Conservation (phyloP, 306 rosid species). For the Hylodesmum podocarpum region DNA sequence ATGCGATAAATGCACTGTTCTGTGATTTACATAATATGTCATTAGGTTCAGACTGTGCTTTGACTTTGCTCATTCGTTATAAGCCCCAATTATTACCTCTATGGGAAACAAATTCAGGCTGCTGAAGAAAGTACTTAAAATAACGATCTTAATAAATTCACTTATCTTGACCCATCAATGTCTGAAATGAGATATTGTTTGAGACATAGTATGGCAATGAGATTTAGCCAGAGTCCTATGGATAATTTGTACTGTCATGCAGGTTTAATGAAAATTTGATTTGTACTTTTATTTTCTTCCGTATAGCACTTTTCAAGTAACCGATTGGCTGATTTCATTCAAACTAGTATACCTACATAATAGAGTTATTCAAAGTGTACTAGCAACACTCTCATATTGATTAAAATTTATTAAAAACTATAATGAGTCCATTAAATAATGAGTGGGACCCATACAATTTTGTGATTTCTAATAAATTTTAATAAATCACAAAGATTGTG, state of each 20-base stretch:
- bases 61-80: slow-evolving; percentile 16
- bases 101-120: slow-evolving; percentile 16
- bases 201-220: not conserved
- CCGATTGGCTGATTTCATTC: not conserved
- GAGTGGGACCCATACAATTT: not conserved
- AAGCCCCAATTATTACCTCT: slow-evolving; percentile 15
- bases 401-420: no score
- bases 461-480: not conserved
- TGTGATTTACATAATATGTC: not conserved
- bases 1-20: not conserved
- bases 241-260: slow-evolving; percentile 11
- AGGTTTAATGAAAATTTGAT: slow-evolving; percentile 16
- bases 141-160: not conserved
- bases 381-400: not conserved
- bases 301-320: slow-evolving; percentile 11
- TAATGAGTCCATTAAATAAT: no score
- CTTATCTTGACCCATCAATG: not conserved
- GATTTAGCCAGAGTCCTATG: slow-evolving; percentile 1
- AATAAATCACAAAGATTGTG: no score
- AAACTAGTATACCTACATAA: not conserved
- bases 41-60: not conserved
- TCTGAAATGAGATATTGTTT: slow-evolving; percentile 21
- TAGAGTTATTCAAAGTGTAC: not conserved
- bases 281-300: slow-evolving; percentile 18
- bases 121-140: slow-evolving; percentile 19